Evolutionary conservation across 495 filamentous ascomycete species (phyloP), one percentile per base, ranked within the genome.

Genomic region (Aspergillus campestris): DNA sequence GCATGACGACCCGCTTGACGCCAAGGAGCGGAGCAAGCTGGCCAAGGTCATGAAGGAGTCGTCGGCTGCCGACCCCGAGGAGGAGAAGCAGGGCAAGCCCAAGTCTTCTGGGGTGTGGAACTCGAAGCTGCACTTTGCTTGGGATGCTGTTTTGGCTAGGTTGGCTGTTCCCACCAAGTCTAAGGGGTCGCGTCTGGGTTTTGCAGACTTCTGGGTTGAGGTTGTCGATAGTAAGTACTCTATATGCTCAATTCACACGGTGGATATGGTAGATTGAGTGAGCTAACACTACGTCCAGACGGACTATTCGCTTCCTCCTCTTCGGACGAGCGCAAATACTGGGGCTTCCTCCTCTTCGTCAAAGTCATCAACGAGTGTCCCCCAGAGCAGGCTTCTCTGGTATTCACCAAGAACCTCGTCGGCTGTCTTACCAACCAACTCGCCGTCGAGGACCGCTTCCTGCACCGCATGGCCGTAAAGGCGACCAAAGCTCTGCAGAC

Each of bases 341-440:
- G 84, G 67, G 92, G 94, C 4, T 89, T 98, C 59, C 77, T 87
- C 41, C 78, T 98, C 14, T 86, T 96, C 50, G 73, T 79, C 46
- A 84, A 84, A 46, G 68, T 87, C 27, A 60, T 95, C 13, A 70
- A 77, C 34, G 64, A 67, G 34, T 65, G 66, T 34, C 64, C 69
- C 3, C 56, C 62, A 2, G 58, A 75, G 34, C 55, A 73, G 29
- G 62, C 84, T 10, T 57, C 69, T 14, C 49, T 58, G 2, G 64
- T 95, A 3, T 94, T 96, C 65, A 87, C 82, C 47, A 80, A 81
- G 45, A 92, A 94, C 52, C 66, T 95, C 7, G 80, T 94, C 66
- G 77, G 82, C 31, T 91, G 82, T 56, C 62, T 96, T 37, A 86
- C 83, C 62, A 94, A 95, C 59, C 94, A 97, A 45, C 78, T 92